Base-by-base conservation (phyloP, 257 asterid genomes). In the Mentha longifolia region DNA sequence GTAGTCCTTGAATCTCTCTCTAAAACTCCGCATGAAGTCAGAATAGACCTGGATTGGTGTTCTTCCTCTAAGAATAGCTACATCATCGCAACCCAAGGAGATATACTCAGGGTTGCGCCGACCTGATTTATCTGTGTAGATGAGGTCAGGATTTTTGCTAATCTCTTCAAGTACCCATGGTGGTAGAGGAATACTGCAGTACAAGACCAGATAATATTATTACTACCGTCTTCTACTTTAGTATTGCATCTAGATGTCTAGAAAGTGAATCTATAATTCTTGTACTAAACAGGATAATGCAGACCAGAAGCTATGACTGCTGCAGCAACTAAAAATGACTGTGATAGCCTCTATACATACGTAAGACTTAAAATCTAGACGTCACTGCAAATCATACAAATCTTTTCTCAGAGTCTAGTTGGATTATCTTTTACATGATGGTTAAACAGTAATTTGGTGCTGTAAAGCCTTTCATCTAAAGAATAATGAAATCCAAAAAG, bases 121-220 rank as follows among this genome's bases (percentile, higher is more conserved):
- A 35, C 97, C 98, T 17, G 95, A 90, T 76, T 80, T 77, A 67
- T 93, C 98, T 25, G 98, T 91, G 76, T 90, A 93, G 69, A 87
- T 92, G 30, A 93, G 88, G 78, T 90, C 92, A 2, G 98, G 97
- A 60, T 91, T 88, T 74, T 85, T 87, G 86, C 91, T 86, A 25
- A 91, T 94, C 82, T 87, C 98, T 80, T 94, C 98, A 42, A 94
- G 96, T 52, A 89, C 98, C 98, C 97, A 94, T 57, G 96, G 91
- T 31, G 98, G 97, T 62, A 91, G 82, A 50, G 98, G 91, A 79
- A 94, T 87, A 79, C 98, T 94, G 85, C 80, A 84, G 76, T 73
- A 62, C 16, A 31, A 42, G 6, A 58, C 8, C 65, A 47, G 64
- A 28, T 20, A 61, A 47, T 52, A 16, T 13, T 42, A 13, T 62